Conservation (phyloP, 2,329 filamentous ascomycete species). For the Dactylellina leptospora region DNA sequence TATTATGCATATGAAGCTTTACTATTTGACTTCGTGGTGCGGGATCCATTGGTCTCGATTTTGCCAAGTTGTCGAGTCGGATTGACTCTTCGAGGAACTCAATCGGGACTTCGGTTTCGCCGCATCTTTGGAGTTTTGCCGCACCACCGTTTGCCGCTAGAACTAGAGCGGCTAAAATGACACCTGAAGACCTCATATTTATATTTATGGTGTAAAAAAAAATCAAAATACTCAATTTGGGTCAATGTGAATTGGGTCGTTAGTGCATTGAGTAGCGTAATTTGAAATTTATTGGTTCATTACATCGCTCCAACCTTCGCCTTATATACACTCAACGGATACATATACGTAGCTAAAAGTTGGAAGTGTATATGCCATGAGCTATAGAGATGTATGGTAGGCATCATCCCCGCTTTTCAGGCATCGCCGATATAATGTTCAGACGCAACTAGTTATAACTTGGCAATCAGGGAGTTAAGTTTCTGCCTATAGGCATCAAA, state of each 20-base stretch:
- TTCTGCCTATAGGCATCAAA: neutral
- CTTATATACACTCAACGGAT: too few relatives aligned
- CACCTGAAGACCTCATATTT: slow-evolving; percentile 7
- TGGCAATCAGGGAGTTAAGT: neutral
- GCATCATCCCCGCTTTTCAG: neutral
- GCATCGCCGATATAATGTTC: too few relatives aligned
- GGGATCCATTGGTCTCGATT: slow-evolving; percentile 3
- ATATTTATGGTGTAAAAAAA: neutral
- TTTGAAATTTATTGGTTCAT: too few relatives aligned
- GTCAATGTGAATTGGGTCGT: neutral
- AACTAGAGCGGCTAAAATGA: neutral
- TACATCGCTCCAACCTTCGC: too few relatives aligned
- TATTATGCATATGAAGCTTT: slow-evolving; percentile 28
- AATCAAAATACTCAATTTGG: neutral
- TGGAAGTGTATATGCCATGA: too few relatives aligned
- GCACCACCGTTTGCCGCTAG: neutral
- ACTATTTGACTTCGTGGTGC: neutral
- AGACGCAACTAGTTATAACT: neutral
- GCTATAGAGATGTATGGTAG: neutral
- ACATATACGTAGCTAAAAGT: too few relatives aligned
- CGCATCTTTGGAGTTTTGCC: slow-evolving; percentile 10
- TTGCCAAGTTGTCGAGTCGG: slow-evolving; percentile 3
- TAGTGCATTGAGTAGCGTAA: too few relatives aligned
- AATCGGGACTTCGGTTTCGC: slow-evolving; percentile 4
- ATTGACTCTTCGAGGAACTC: slow-evolving; percentile 19